These are phyloP conservation scores for Uncinocarpus reesii DNA, from an alignment of 2,329 filamentous ascomycete genomes.

Conservation along the genomic window DNA sequence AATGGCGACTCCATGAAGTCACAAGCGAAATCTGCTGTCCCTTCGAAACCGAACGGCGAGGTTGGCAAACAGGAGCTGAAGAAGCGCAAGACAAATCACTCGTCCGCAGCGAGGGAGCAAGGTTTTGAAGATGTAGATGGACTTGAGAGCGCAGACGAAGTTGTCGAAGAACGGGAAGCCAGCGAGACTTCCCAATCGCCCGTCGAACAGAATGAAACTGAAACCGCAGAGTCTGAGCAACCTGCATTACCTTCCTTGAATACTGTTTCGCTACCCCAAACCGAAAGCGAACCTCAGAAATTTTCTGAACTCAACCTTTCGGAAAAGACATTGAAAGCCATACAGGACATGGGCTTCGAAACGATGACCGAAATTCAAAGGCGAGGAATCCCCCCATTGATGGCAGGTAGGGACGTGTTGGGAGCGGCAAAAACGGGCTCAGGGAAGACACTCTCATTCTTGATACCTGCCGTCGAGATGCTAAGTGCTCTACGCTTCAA, in stretches of 20 bases:
- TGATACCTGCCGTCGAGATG: slow-evolving; percentile 92
- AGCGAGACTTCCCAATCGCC: neutral
- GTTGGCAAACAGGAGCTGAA: slow-evolving; percentile 20
- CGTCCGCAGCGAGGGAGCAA: slow-evolving; percentile 18
- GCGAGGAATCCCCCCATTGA: slow-evolving; percentile 71
- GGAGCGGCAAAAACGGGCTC: slow-evolving; percentile 94
- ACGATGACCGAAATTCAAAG: slow-evolving; percentile 94
- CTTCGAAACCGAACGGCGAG: neutral
- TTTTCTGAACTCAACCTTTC: slow-evolving; percentile 78
- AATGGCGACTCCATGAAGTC: slow-evolving; percentile 6
- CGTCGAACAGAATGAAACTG: slow-evolving; percentile 30
- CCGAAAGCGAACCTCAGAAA: slow-evolving; percentile 53
- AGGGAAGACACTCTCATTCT: slow-evolving; percentile 88
- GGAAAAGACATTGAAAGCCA: slow-evolving; percentile 78
- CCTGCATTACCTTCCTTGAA: slow-evolving; percentile 44
- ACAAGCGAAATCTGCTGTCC: neutral
- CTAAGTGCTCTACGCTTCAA: slow-evolving; percentile 84
- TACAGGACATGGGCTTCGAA: slow-evolving; percentile 83
- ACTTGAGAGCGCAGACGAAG: slow-evolving; percentile 16
- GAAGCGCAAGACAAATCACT: slow-evolving; percentile 32
- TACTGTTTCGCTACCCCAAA: slow-evolving; percentile 47
- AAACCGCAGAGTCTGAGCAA: slow-evolving; percentile 22
- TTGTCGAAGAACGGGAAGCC: slow-evolving; percentile 9
- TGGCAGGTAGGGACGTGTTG: slow-evolving; percentile 84
- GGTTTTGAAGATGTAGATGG: slow-evolving; percentile 16